phyloP scores from a whole-genome alignment of 345 rosid species.

The Eucalyptus curtisii region DNA sequence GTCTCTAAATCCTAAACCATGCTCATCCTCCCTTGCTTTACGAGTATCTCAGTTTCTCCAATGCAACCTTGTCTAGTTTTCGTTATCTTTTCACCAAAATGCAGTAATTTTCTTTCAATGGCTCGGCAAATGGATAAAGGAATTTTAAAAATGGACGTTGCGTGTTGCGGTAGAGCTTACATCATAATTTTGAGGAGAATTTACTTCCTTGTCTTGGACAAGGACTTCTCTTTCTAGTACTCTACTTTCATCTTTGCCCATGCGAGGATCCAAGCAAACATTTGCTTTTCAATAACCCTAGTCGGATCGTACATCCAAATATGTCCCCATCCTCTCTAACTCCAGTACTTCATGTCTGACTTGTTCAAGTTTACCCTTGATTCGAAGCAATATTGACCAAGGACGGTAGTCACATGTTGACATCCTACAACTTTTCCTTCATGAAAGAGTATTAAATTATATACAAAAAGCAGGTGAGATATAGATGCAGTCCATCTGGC shows the following conservation, averaged over 20 bases:
- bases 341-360: background rate
- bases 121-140: background rate
- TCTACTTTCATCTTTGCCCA: background rate
- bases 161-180: background rate
- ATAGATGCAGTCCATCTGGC: background rate
- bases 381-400: background rate
- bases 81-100: background rate
- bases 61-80: background rate
- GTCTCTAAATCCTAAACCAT: background rate
- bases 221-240: too few relatives aligned
- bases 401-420: background rate
- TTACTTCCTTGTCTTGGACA: background rate
- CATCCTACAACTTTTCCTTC: background rate
- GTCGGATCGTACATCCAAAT: background rate
- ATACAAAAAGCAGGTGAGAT: background rate
- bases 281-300: background rate
- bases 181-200: background rate
- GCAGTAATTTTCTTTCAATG: background rate
- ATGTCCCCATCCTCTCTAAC: background rate
- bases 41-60: background rate
- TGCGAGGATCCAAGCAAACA: background rate
- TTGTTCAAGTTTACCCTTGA: background rate
- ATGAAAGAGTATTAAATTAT: background rate
- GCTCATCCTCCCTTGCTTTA: background rate
- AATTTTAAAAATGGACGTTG: too few relatives aligned